A percentile compares a stretch with the other conserved stretches of the same genome.
Conservation (phyloP, 495 filamentous ascomycete genomes). For the Trichoderma parareesei region DNA sequence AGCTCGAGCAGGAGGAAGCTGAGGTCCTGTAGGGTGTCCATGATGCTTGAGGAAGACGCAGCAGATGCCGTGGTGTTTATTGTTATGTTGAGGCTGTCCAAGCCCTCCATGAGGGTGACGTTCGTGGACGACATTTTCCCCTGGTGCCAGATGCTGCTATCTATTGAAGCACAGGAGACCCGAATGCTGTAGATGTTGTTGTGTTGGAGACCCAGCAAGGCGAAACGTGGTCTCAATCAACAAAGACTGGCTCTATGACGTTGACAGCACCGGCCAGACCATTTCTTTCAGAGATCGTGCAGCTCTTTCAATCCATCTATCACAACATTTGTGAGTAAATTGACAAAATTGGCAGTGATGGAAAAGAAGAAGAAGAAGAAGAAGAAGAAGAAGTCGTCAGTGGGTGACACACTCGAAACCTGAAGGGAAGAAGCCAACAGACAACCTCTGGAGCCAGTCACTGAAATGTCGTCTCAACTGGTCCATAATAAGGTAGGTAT, state of each 20-base stretch:
- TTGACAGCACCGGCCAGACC: background rate
- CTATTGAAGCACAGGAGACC: background rate
- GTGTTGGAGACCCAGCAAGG: background rate
- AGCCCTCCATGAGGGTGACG: slow-evolving; percentile 5
- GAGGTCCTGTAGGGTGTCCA: background rate
- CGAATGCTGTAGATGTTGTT: background rate
- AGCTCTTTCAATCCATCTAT: background rate
- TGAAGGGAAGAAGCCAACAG: too few relatives aligned
- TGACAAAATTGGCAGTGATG: background rate
- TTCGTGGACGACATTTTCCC: background rate
- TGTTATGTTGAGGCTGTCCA: slow-evolving; percentile 9
- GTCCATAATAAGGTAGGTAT: too few relatives aligned
- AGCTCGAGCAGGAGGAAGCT: slow-evolving; percentile 31
- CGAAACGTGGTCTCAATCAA: background rate
- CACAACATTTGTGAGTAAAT: background rate
- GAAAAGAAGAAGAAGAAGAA: background rate
- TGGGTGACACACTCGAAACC: too few relatives aligned
- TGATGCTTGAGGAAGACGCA: background rate
- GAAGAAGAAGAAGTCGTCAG: background rate
- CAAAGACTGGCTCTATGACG: background rate
- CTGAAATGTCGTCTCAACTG: too few relatives aligned
- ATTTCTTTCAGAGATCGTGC: slow-evolving; percentile 1
- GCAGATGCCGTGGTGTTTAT: background rate
- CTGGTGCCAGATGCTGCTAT: background rate
- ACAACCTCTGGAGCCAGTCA: too few relatives aligned